These are phyloP conservation scores for Sodiomyces alkalinus DNA, from an alignment of 2,329 filamentous ascomycete genomes.

Conservation along the genomic window DNA sequence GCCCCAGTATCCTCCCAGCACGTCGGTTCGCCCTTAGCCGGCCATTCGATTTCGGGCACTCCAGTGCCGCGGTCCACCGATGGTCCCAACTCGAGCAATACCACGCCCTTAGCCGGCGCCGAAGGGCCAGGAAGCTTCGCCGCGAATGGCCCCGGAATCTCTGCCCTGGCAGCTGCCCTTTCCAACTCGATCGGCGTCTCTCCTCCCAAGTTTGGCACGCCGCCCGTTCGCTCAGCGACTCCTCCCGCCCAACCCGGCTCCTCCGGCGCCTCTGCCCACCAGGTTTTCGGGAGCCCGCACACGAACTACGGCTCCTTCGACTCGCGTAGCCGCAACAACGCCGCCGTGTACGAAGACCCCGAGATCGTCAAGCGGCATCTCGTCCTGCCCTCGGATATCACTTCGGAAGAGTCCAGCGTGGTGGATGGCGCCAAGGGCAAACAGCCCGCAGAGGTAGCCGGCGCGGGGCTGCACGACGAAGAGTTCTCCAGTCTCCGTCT, in stretches of 20 bases:
- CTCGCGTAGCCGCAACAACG: slow-evolving; percentile 38
- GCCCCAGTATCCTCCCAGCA: slow-evolving; percentile 34
- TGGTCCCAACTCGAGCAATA: slow-evolving; percentile 12
- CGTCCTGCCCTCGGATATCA: slow-evolving; percentile 48
- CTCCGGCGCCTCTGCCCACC: slow-evolving; percentile 25
- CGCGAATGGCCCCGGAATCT: slow-evolving; percentile 63
- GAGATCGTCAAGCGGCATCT: slow-evolving; percentile 85
- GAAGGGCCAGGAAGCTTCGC: slow-evolving; percentile 44
- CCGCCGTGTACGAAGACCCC: slow-evolving; percentile 65
- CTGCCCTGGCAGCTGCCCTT: slow-evolving; percentile 77
- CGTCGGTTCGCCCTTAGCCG: slow-evolving; percentile 20
- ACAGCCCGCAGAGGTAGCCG: slow-evolving; percentile 25
- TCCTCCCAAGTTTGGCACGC: slow-evolving; percentile 55
- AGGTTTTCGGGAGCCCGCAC: slow-evolving; percentile 31
- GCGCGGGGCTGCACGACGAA: slow-evolving; percentile 41
- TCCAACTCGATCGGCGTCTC: slow-evolving; percentile 57
- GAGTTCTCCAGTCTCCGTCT: slow-evolving; percentile 88
- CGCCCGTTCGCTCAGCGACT: slow-evolving; percentile 42
- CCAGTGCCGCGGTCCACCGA: slow-evolving; percentile 29
- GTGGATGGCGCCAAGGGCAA: slow-evolving; percentile 37
- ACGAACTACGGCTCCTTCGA: slow-evolving; percentile 83
- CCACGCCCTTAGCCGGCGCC: slow-evolving; percentile 51
- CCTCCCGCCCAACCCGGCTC: slow-evolving; percentile 28
- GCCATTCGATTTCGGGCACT: too few species aligned
- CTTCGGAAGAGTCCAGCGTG: slow-evolving; percentile 29